phyloP scores from a whole-genome alignment of 2,329 filamentous ascomycete genomes.

The Dryadomyces quercus-mongolicae region DNA sequence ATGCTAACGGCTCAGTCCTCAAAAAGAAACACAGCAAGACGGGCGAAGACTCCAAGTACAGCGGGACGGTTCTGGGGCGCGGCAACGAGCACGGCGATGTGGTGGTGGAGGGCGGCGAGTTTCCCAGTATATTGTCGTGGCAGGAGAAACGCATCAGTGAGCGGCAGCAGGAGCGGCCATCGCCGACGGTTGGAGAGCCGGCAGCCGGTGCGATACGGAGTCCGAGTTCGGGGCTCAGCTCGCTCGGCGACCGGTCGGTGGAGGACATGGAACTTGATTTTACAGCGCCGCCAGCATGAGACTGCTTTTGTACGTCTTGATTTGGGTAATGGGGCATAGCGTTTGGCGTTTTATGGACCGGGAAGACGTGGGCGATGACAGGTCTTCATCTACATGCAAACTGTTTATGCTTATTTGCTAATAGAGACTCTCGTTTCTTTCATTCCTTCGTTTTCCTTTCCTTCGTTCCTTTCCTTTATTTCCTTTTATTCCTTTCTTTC shows the following conservation, averaged over 20 bases:
- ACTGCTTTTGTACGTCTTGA: conserved; percentile 8
- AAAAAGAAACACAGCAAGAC: conserved; percentile 91
- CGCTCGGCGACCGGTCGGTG: conserved; percentile 35
- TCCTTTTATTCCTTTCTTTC: no score
- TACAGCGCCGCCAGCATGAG: background rate
- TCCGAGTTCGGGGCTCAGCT: conserved; percentile 44
- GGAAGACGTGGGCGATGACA: background rate
- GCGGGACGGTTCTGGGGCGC: conserved; percentile 72
- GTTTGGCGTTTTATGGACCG: background rate
- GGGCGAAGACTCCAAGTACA: conserved; percentile 74
- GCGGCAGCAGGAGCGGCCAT: conserved; percentile 13
- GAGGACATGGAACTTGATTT: conserved; percentile 34
- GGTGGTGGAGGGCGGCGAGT: conserved; percentile 65
- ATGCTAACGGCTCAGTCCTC: conserved; percentile 38
- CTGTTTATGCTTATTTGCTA: no score
- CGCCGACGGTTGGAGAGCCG: conserved; percentile 1
- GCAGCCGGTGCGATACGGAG: conserved; percentile 20
- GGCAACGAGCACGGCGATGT: conserved; percentile 55
- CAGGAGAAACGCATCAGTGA: conserved; percentile 22
- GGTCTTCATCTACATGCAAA: background rate
- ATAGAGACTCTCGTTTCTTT: no score
- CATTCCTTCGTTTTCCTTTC: no score
- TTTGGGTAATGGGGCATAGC: conserved; percentile 1
- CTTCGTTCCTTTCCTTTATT: no score
- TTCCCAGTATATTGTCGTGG: conserved; percentile 58